Conservation (phyloP, 2,329 filamentous ascomycete species). For the Paracamarosporium sp. region DNA sequence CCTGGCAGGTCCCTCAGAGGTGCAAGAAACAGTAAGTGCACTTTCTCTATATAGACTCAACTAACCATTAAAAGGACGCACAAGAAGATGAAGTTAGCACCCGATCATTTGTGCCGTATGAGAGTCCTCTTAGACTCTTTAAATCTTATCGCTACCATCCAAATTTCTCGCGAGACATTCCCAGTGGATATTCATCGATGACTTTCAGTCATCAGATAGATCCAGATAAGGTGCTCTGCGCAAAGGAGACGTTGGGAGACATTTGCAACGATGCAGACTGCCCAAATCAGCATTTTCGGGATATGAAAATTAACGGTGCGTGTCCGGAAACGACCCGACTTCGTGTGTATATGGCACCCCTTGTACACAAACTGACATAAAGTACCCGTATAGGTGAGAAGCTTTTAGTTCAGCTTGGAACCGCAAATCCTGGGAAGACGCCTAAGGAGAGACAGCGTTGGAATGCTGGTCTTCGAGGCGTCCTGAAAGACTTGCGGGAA, state of each 20-base stretch:
- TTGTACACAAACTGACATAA: constrained; percentile 47
- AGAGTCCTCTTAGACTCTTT: constrained; percentile 82
- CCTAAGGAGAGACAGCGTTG: constrained; percentile 64
- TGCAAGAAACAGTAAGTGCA: neutral
- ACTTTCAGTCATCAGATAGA: constrained; percentile 95
- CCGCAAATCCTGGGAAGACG: constrained; percentile 66
- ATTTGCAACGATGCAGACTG: constrained; percentile 79
- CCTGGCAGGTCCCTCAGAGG: constrained; percentile 26
- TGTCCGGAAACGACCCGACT: constrained; percentile 42
- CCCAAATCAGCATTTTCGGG: constrained; percentile 78
- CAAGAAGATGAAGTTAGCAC: constrained; percentile 19
- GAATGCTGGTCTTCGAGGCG: constrained; percentile 45
- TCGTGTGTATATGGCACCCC: constrained; percentile 34
- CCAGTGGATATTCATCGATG: constrained; percentile 82
- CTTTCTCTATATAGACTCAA: constrained; percentile 1
- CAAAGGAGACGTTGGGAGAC: constrained; percentile 73
- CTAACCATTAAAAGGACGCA: constrained; percentile 27
- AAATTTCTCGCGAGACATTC: constrained; percentile 70
- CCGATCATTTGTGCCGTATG: constrained; percentile 68
- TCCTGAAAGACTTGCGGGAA: constrained; percentile 47
- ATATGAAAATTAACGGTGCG: constrained; percentile 78
- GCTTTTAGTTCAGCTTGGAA: constrained; percentile 75
- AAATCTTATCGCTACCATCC: constrained; percentile 91
- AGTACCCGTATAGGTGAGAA: constrained; percentile 66
- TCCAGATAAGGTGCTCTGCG: constrained; percentile 74